A percentile compares a stretch with the other conserved stretches of the same genome.
phyloP scores from a whole-genome alignment of 2,329 filamentous ascomycete genomes.

The Xylariaceae sp. region DNA sequence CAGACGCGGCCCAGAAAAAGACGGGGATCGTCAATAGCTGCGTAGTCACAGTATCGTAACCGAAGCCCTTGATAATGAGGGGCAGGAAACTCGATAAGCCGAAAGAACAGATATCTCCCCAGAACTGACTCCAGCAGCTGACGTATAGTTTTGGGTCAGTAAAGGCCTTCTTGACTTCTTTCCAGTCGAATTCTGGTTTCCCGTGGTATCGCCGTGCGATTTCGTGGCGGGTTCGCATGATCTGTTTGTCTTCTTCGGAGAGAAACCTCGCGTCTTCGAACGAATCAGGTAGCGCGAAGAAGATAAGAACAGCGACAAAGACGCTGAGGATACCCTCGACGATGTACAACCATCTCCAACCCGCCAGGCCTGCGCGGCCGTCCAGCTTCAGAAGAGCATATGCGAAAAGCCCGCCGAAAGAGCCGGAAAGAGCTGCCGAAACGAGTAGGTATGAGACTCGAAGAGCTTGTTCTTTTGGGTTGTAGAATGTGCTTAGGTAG shows the following conservation, averaged over 20 bases:
- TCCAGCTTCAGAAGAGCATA: not conserved
- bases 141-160: too few relatives aligned
- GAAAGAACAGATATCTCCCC: constrained; percentile 8
- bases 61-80: constrained; percentile 13
- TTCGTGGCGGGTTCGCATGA: too few relatives aligned
- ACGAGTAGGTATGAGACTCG: not conserved
- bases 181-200: too few relatives aligned
- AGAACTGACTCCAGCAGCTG: too few relatives aligned
- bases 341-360: not conserved
- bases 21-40: constrained; percentile 13
- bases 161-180: too few relatives aligned
- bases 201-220: too few relatives aligned
- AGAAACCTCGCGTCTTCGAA: too few relatives aligned
- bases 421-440: not conserved
- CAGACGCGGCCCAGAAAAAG: constrained; percentile 6
- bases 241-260: too few relatives aligned
- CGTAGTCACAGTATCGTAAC: constrained; percentile 6
- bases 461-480: not conserved
- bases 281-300: not conserved
- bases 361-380: not conserved
- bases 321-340: not conserved
- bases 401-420: not conserved
- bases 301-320: not conserved
- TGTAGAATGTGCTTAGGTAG: not conserved
- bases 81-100: constrained; percentile 9